Percentiles rank a stretch among this genome's conserved stretches.
These are phyloP conservation scores for Cystofilobasidium bisporidii DNA, from an alignment of 768 basidiomycete species.

Conservation along the genomic window DNA sequence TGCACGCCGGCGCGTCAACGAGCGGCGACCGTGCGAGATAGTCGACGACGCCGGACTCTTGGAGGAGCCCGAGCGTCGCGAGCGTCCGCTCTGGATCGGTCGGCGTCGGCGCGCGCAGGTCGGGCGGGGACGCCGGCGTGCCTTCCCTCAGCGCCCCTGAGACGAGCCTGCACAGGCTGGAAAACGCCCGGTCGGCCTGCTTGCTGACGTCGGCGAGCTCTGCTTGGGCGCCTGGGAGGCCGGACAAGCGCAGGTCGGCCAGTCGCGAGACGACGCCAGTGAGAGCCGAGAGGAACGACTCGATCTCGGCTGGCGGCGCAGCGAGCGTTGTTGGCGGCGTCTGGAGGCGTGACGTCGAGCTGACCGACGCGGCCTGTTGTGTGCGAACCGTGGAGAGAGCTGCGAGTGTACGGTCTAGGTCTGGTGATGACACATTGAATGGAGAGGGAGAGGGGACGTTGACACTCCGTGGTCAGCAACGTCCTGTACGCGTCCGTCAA, in stretches of 20 bases:
- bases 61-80: slow-evolving; percentile 3
- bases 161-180: slow-evolving; percentile 11
- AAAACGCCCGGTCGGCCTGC: slow-evolving; percentile 15
- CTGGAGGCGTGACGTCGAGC: background rate
- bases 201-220: slow-evolving; percentile 2
- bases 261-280: slow-evolving; percentile 1
- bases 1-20: background rate
- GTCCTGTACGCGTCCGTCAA: too few species aligned
- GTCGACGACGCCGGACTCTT: background rate
- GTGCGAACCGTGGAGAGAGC: slow-evolving; percentile 13
- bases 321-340: background rate
- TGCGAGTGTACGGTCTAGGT: slow-evolving; percentile 23
- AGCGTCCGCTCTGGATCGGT: background rate
- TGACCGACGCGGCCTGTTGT: background rate
- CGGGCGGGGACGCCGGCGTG: background rate
- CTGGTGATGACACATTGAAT: background rate
- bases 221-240: slow-evolving; percentile 12
- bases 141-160: background rate
- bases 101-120: background rate
- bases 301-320: background rate
- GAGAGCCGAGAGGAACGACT: background rate
- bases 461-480: too few species aligned
- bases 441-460: background rate
- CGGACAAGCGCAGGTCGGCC: slow-evolving; percentile 11
- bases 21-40: slow-evolving; percentile 9